Base-by-base conservation (phyloP, 805 yeast species). In the Cyberlindnera samutprakarnensis region DNA sequence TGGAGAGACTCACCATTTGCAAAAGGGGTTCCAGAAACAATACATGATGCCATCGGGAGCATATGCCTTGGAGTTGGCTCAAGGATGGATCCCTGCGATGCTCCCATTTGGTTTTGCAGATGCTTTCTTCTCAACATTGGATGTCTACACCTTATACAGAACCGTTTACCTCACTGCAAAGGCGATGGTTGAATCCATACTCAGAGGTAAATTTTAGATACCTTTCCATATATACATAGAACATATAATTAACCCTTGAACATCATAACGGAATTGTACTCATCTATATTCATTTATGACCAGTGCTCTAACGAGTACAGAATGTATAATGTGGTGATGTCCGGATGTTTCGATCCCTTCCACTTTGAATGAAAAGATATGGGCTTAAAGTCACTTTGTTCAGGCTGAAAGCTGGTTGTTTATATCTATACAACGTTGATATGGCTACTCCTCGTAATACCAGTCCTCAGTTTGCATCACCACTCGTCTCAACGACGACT, bases 31-130 rank as follows among this genome's bases (percentile, higher is more conserved):
- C 27, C 72, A 74, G 46, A 86, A 84, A 61, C 98, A 92, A 61
- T 92, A 92, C 57, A 46, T 75, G 18, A 85, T 92, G 94, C 80
- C 84, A 2, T 57, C 72, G 19, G 94, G 81, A 23, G 68, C 83
- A 0, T 92, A 78, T 59, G 96, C 98, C 9, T 64, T 92, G 43
- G 98, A 92, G 57, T 69, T 90, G 50, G 98, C 98, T 7, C 97
- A 90, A 64, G 98, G 98, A 38, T 92, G 95, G 94, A 85, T 92
- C 44, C 97, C 98, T 22, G 79, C 90, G 26, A 92, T 92, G 98
- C 68, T 92, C 39, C 97, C 97, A 14, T 92, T 92, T 56, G 98
- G 98, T 0, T 76, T 90, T 60, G 62, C 84, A 30, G 95, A 86
- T 53, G 73, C 81, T 5, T 50, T 81, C 37, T 70, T 79, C 32